phyloP scores from a whole-genome alignment of 2,329 filamentous ascomycete genomes.

The Botrytis hyacinthi region DNA sequence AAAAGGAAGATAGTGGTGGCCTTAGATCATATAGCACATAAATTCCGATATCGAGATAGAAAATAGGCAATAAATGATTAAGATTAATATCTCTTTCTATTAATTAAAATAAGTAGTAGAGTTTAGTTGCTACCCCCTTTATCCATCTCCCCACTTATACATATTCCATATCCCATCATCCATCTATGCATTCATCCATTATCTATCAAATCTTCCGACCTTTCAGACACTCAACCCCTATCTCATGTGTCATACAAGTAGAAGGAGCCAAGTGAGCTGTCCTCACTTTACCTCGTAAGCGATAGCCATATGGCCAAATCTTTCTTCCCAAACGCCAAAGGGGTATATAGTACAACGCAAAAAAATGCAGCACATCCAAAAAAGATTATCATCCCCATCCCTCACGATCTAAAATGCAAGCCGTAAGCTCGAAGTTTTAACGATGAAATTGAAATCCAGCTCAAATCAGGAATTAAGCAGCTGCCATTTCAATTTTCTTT shows the following conservation, averaged over 20 bases:
- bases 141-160: background rate
- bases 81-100: background rate
- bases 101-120: background rate
- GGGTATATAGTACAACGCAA: slow-evolving; percentile 1
- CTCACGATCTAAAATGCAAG: background rate
- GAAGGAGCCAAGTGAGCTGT: background rate
- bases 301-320: background rate
- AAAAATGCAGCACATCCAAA: background rate
- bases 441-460: background rate
- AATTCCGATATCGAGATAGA: no score
- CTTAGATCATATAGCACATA: no score
- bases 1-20: background rate
- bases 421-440: background rate
- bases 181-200: background rate
- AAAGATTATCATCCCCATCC: background rate
- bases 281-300: background rate
- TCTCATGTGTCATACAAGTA: background rate
- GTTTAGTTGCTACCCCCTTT: background rate
- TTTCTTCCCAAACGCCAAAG: background rate
- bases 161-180: background rate
- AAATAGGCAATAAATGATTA: background rate
- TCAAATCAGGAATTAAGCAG: slow-evolving; percentile 25
- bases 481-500: slow-evolving; percentile 38
- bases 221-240: background rate
- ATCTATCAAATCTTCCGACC: background rate